Percentiles rank a stretch among this genome's conserved stretches.
Evolutionary conservation across 345 rosid species (phyloP).

Genomic region (Sisymbrium altissimum): DNA sequence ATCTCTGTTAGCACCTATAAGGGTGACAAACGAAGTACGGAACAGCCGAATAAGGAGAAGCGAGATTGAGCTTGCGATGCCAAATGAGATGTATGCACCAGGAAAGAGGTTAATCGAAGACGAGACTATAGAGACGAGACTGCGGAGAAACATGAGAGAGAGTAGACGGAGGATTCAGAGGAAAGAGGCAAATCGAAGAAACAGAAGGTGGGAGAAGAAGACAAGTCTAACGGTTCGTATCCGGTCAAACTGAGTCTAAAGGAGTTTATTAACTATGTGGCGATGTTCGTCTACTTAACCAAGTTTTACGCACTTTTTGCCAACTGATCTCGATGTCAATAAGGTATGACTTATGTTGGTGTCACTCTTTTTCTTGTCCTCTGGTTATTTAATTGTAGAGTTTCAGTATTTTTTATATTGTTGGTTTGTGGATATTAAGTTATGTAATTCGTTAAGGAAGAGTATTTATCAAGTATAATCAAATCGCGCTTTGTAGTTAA

Average conservation of each 20-base stretch:
- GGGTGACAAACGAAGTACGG: too few species aligned
- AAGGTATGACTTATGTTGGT: conserved; percentile 37
- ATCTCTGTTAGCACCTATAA: too few species aligned
- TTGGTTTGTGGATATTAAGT: too few species aligned
- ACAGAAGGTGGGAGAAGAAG: conserved; percentile 46
- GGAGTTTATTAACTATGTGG: conserved; percentile 61
- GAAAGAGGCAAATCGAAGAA: conserved; percentile 45
- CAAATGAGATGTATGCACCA: too few species aligned
- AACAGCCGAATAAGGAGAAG: too few species aligned
- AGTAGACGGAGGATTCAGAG: conserved; percentile 19
- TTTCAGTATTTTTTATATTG: too few species aligned
- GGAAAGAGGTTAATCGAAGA: too few species aligned
- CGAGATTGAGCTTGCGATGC: too few species aligned
- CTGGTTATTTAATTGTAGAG: too few species aligned
- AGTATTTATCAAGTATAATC: background rate
- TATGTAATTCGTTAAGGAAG: too few species aligned
- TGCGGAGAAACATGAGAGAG: conserved; percentile 42
- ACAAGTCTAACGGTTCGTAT: conserved; percentile 35
- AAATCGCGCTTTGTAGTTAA: background rate
- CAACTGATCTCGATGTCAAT: conserved; percentile 56
- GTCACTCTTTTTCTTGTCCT: background rate
- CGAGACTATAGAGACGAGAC: conserved; percentile 27
- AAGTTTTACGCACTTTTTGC: conserved; percentile 63
- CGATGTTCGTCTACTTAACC: conserved; percentile 72
- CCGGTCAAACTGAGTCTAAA: conserved; percentile 65